phyloP scores from a whole-genome alignment of 495 filamentous ascomycete genomes.

The Trichoderma reesei region DNA sequence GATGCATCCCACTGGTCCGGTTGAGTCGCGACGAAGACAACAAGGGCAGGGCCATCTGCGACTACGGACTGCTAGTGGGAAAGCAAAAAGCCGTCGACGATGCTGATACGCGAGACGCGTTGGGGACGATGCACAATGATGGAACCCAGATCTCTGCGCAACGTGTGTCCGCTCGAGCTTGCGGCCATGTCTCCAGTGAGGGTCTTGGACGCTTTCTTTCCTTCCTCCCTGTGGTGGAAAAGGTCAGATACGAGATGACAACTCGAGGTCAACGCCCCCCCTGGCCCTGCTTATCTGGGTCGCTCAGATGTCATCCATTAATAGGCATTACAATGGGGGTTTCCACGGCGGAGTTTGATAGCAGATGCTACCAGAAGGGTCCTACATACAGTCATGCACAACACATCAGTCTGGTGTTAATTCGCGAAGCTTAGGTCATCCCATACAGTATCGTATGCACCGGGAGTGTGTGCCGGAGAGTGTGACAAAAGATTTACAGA shows the following conservation, averaged over 20 bases:
- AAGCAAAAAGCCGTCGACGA: not conserved
- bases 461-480: not conserved
- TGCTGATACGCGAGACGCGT: not conserved
- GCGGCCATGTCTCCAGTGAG: not conserved
- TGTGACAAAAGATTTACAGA: too few species aligned
- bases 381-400: not conserved
- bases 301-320: not conserved
- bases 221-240: too few species aligned
- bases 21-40: not conserved
- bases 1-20: not conserved
- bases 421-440: not conserved
- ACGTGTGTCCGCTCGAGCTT: too few species aligned
- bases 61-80: constrained; percentile 1
- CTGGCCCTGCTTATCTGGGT: not conserved
- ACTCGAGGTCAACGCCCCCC: not conserved
- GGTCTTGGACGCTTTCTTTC: too few species aligned
- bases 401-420: not conserved
- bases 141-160: not conserved
- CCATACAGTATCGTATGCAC: not conserved
- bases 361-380: too few species aligned
- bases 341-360: too few species aligned
- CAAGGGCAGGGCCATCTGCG: not conserved
- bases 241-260: not conserved
- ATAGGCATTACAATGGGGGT: too few species aligned
- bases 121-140: constrained; percentile 1